Percentiles rank a stretch among this genome's conserved stretches.
phyloP scores from a whole-genome alignment of 1,139 yeast genomes.

The Suzukiozyma palmioleophila region DNA sequence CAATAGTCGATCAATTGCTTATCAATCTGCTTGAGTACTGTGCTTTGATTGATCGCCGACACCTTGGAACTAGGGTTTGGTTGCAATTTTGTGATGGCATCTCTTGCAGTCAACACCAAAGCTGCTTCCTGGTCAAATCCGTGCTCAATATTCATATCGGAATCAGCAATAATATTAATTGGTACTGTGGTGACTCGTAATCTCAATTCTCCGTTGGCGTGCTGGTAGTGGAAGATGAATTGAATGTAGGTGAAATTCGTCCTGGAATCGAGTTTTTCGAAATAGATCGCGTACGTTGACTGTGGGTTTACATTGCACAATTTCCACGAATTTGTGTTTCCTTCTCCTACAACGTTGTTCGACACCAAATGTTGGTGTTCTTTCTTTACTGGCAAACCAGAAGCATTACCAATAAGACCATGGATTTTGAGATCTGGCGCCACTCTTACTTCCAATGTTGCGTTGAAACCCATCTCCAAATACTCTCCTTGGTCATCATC shows the following conservation, averaged over 20 bases:
- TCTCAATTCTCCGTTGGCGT: slow-evolving; percentile 42
- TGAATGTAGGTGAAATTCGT: slow-evolving; percentile 48
- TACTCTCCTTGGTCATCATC: slow-evolving; percentile 27
- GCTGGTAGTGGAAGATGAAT: slow-evolving; percentile 73
- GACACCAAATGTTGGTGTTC: slow-evolving; percentile 23
- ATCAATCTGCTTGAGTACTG: slow-evolving; percentile 81
- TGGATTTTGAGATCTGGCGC: slow-evolving; percentile 46
- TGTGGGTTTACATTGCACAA: slow-evolving; percentile 51
- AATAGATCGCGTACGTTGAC: slow-evolving; percentile 54
- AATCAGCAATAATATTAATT: slow-evolving; percentile 38
- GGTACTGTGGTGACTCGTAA: slow-evolving; percentile 50
- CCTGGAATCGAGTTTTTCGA: slow-evolving; percentile 45
- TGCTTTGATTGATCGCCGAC: slow-evolving; percentile 31
- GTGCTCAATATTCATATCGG: slow-evolving; percentile 35
- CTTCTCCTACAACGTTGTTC: slow-evolving; percentile 38
- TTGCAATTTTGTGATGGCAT: slow-evolving; percentile 45
- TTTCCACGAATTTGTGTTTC: slow-evolving; percentile 59
- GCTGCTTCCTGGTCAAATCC: slow-evolving; percentile 73
- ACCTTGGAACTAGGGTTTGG: slow-evolving; percentile 14
- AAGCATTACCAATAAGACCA: slow-evolving; percentile 60
- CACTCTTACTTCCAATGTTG: slow-evolving; percentile 52
- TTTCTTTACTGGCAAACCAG: slow-evolving; percentile 31
- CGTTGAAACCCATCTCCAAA: slow-evolving; percentile 52
- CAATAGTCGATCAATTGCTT: slow-evolving; percentile 80
- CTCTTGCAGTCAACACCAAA: slow-evolving; percentile 55